A percentile compares a stretch with the other conserved stretches of the same genome.
These are phyloP conservation scores for Microdochium trichocladiopsis DNA, from an alignment of 2,329 filamentous ascomycete species.

Conservation along the genomic window DNA sequence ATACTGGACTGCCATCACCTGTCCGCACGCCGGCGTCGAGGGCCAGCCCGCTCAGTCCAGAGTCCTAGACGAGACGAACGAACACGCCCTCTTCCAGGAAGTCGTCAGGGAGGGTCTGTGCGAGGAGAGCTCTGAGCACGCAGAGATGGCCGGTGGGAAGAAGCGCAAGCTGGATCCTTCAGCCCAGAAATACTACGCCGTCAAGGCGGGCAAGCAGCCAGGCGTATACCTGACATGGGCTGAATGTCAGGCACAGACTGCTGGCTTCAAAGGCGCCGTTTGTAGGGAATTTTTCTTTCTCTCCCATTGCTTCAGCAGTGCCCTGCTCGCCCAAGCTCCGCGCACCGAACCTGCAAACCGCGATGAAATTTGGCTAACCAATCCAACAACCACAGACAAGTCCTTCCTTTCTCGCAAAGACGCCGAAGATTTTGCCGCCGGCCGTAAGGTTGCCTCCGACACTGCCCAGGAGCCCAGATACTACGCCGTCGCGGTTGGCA, in stretches of 20 bases:
- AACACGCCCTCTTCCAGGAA: slow-evolving; percentile 11
- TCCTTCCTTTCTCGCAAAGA: slow-evolving; percentile 68
- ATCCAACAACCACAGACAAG: slow-evolving; percentile 54
- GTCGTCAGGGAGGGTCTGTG: slow-evolving; percentile 13
- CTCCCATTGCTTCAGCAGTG: no score
- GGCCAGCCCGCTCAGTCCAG: background rate
- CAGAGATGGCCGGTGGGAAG: slow-evolving; percentile 19
- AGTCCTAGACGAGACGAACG: background rate
- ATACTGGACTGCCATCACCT: background rate
- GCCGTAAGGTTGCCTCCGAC: slow-evolving; percentile 39
- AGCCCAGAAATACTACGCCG: slow-evolving; percentile 55
- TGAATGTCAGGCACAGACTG: slow-evolving; percentile 55
- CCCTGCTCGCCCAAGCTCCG: no score
- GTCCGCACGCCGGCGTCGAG: background rate
- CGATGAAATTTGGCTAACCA: background rate
- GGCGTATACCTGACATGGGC: slow-evolving; percentile 57
- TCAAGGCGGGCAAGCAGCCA: slow-evolving; percentile 46
- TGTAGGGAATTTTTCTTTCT: slow-evolving; percentile 48
- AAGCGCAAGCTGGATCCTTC: slow-evolving; percentile 41
- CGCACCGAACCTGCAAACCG: no score
- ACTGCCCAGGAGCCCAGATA: slow-evolving; percentile 38
- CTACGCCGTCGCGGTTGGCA: slow-evolving; percentile 57
- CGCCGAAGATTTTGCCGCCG: slow-evolving; percentile 70
- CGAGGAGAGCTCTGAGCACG: slow-evolving; percentile 6
- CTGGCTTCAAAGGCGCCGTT: slow-evolving; percentile 54